Conservation (phyloP, 306 rosid genomes). For the Quercus parvula region DNA sequence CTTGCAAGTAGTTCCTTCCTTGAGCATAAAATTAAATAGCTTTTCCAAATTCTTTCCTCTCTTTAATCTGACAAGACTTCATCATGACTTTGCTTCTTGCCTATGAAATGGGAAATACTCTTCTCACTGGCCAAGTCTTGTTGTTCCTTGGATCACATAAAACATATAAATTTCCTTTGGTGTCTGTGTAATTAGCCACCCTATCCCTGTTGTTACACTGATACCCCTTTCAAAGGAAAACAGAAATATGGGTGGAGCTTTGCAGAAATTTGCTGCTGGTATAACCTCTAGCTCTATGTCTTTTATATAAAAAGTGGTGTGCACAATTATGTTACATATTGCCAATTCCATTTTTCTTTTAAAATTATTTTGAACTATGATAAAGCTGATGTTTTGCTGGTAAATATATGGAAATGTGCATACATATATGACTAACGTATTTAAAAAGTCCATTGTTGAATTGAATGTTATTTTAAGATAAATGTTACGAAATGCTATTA, state of each 20-base stretch:
- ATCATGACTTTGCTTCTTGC: conserved; percentile 30
- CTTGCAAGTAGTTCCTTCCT: neutral
- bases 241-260: conserved; percentile 50
- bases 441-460: no score
- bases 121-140: conserved; percentile 37
- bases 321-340: neutral
- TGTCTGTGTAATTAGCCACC: neutral
- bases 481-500: no score
- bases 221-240: neutral
- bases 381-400: no score
- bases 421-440: no score
- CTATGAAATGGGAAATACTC: conserved; percentile 45
- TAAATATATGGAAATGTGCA: neutral
- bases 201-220: neutral
- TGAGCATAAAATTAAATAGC: neutral
- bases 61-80: neutral
- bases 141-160: conserved; percentile 17
- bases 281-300: neutral
- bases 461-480: neutral
- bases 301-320: no score
- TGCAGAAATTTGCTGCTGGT: conserved; percentile 46
- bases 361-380: no score
- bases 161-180: conserved; percentile 4
- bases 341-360: no score
- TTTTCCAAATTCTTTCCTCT: neutral